Base-by-base conservation (phyloP, 495 filamentous ascomycete species). In the Lasiosphaeriaceae sp. region DNA sequence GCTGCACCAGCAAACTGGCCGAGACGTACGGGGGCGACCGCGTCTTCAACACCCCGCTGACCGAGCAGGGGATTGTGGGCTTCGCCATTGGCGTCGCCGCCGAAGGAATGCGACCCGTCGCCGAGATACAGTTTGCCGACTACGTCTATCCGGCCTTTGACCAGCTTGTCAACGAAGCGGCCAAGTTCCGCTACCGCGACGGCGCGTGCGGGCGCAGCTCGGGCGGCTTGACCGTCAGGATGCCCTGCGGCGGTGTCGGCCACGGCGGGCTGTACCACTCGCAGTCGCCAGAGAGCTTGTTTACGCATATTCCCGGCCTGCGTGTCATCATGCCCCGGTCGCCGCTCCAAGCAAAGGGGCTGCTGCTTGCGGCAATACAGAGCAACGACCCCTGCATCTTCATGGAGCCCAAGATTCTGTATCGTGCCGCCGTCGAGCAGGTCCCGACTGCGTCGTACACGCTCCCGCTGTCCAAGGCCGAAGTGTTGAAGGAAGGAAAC, bases 41-140 rank as follows among this genome's bases (percentile, higher is more conserved):
- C 49, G 92, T 98, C 26, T 98, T 98, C 78, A 98, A 98, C 70
- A 97, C 95, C 20, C 95, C 94, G 2, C 73, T 98, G 62, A 87
- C 86, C 12, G 94, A 98, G 64, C 94, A 97, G 71, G 94, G 94
- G 1, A 96, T 98, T 62, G 82, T 93, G 50, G 94, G 94, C 0
- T 97, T 97, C 65, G 95, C 87, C 11, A 90, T 96, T 65, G 94
- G 94, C 2, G 83, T 85, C 17, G 93, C 93, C 0, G 87, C 90
- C 19, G 87, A 96, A 73, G 94, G 94, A 6, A 90, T 96, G 88
- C 89, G 87, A 50, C 89, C 94, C 0, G 83, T 98, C 17, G 93
- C 95, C 1, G 94, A 98, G 74, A 94, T 98, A 51, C 94, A 98
- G 72, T 98, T 98, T 66, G 95, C 94, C 35, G 94, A 98, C 72